Percentiles rank a stretch among this genome's conserved stretches.
phyloP scores from a whole-genome alignment of 345 rosid genomes.

The Stellera chamaejasme region DNA sequence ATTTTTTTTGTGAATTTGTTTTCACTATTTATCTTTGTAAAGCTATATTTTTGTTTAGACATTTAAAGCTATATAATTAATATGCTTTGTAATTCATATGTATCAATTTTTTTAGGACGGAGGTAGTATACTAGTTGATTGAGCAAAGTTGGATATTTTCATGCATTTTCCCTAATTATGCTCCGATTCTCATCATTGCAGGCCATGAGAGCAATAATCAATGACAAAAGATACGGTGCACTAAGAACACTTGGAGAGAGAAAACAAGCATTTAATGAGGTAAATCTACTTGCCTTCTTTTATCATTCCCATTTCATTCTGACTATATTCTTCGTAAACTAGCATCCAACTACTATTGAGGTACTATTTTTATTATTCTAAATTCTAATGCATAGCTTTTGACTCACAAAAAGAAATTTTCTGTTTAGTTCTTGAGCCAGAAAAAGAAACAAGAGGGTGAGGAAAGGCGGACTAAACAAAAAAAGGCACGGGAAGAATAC shows the following conservation, averaged over 20 bases:
- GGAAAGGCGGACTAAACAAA: constrained; percentile 62
- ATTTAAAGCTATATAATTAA: too few relatives aligned
- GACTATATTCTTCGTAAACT: neutral
- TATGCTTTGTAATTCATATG: too few relatives aligned
- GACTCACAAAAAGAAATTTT: neutral
- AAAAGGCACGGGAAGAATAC: constrained; percentile 68
- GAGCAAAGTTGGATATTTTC: constrained; percentile 9
- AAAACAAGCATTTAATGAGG: constrained; percentile 93
- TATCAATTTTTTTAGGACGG: too few relatives aligned
- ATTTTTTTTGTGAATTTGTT: too few relatives aligned
- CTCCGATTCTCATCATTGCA: constrained; percentile 14
- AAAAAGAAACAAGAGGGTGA: constrained; percentile 76
- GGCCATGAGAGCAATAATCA: constrained; percentile 88
- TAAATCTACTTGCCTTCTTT: constrained; percentile 15
- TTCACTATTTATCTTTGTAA: too few relatives aligned
- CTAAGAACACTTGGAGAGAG: constrained; percentile 92
- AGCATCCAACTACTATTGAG: constrained; percentile 8
- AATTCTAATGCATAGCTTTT: neutral
- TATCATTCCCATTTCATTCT: neutral
- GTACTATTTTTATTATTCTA: constrained; percentile 7
- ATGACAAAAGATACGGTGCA: constrained; percentile 87
- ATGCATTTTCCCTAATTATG: too few relatives aligned
- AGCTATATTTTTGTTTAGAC: too few relatives aligned
- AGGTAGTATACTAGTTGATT: neutral
- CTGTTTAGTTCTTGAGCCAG: constrained; percentile 62